phyloP scores from a whole-genome alignment of 768 basidiomycete species.

The Amanita pseudoporphyria region DNA sequence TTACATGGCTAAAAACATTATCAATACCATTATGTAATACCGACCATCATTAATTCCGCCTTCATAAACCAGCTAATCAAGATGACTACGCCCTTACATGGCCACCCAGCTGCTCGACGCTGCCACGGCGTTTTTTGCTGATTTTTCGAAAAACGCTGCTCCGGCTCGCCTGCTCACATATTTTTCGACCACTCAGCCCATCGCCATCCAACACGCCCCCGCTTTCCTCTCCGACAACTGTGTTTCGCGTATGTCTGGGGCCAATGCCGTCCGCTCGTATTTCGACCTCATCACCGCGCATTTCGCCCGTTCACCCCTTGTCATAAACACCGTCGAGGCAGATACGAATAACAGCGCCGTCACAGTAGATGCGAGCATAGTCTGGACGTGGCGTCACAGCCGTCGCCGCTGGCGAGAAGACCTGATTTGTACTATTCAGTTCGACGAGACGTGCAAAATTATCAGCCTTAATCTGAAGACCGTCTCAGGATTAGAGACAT shows the following conservation, averaged over 20 bases:
- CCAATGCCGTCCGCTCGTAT: slow-evolving; percentile 39
- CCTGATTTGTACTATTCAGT: slow-evolving; percentile 34
- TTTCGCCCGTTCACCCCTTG: slow-evolving; percentile 27
- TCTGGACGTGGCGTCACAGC: slow-evolving; percentile 38
- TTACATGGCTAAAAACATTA: too few species aligned
- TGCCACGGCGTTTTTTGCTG: slow-evolving; percentile 27
- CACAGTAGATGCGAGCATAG: slow-evolving; percentile 26
- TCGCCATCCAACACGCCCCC: slow-evolving; percentile 32
- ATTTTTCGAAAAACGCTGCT: slow-evolving; percentile 24
- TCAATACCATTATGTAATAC: too few species aligned
- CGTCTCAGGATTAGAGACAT: slow-evolving; percentile 29
- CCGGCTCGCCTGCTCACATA: slow-evolving; percentile 24
- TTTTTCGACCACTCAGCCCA: slow-evolving; percentile 30
- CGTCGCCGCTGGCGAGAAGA: slow-evolving; percentile 35
- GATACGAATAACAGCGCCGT: slow-evolving; percentile 20
- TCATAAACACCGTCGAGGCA: slow-evolving; percentile 16
- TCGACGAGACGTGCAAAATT: slow-evolving; percentile 34
- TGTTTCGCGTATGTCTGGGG: slow-evolving; percentile 25
- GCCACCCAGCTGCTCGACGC: slow-evolving; percentile 21
- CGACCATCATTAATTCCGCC: too few species aligned
- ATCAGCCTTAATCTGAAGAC: slow-evolving; percentile 30
- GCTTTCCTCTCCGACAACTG: slow-evolving; percentile 23
- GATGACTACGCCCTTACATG: slow-evolving; percentile 8
- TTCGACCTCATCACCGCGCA: slow-evolving; percentile 38
- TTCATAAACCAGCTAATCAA: too few species aligned